Conservation (phyloP, 2,329 filamentous ascomycete species). For the Elsinoe necatrix region DNA sequence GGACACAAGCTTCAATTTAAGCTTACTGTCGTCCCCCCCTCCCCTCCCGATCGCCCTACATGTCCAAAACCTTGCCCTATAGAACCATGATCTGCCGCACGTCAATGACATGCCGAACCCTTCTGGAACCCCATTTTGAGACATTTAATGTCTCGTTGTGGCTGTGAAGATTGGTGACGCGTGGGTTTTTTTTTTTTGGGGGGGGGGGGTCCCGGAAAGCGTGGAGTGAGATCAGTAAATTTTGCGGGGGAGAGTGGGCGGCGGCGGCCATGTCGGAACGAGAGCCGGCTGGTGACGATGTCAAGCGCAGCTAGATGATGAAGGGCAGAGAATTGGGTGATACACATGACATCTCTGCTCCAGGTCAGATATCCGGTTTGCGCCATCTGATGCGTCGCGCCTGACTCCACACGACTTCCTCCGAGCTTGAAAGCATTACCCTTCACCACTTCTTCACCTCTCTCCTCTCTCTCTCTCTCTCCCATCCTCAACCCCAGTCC, state of each 20-base stretch:
- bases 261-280: too few species aligned
- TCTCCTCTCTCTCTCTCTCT: neutral
- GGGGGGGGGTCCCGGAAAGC: too few species aligned
- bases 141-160: neutral
- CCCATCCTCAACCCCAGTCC: neutral
- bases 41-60: neutral
- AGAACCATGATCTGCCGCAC: slow-evolving; percentile 11
- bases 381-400: too few species aligned
- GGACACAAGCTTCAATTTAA: slow-evolving; percentile 4
- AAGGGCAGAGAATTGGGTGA: neutral
- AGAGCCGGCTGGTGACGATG: too few species aligned
- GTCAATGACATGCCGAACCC: neutral
- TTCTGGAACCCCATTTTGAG: neutral
- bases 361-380: too few species aligned
- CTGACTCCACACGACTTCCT: too few species aligned
- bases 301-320: neutral
- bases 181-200: too few species aligned
- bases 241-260: too few species aligned
- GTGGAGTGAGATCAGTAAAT: neutral
- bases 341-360: too few species aligned
- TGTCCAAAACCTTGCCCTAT: neutral
- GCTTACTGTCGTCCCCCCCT: neutral
- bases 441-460: neutral
- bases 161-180: slow-evolving; percentile 1
- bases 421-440: too few species aligned